Evolutionary conservation across 306 rosid species (phyloP).

Genomic region (Sicyos baderoa): DNA sequence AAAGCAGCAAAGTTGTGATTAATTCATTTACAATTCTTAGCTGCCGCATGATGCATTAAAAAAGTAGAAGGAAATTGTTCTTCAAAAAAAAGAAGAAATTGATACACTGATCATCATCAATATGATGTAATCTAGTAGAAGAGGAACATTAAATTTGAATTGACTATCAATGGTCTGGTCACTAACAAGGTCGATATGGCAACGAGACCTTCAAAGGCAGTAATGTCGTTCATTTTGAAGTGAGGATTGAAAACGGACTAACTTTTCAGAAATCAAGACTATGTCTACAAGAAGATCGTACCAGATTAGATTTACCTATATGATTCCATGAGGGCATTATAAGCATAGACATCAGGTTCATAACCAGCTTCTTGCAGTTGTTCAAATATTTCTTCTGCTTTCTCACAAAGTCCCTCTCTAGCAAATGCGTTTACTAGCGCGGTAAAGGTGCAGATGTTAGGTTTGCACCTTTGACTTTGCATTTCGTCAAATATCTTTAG

Average conservation of each 20-base stretch:
- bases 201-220: background rate
- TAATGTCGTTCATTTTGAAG: background rate
- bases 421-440: conserved; percentile 92
- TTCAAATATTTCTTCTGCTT: conserved; percentile 91
- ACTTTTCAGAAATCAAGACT: background rate
- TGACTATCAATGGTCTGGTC: too few species aligned
- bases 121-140: background rate
- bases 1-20: background rate
- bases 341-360: conserved; percentile 79
- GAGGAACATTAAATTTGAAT: background rate
- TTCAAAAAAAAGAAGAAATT: background rate
- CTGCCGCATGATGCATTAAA: background rate
- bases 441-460: conserved; percentile 84
- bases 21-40: background rate
- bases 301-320: conserved; percentile 54
- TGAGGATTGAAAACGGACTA: background rate
- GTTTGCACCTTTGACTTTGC: conserved; percentile 53
- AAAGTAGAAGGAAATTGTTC: background rate
- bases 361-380: conserved; percentile 80
- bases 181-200: background rate
- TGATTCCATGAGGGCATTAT: conserved; percentile 94
- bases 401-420: conserved; percentile 88
- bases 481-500: conserved; percentile 64
- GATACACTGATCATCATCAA: background rate
- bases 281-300: background rate